A percentile compares a stretch with the other conserved stretches of the same genome.
Evolutionary conservation across 2,329 filamentous ascomycete species (phyloP).

Genomic region (Calonectria crousiana): DNA sequence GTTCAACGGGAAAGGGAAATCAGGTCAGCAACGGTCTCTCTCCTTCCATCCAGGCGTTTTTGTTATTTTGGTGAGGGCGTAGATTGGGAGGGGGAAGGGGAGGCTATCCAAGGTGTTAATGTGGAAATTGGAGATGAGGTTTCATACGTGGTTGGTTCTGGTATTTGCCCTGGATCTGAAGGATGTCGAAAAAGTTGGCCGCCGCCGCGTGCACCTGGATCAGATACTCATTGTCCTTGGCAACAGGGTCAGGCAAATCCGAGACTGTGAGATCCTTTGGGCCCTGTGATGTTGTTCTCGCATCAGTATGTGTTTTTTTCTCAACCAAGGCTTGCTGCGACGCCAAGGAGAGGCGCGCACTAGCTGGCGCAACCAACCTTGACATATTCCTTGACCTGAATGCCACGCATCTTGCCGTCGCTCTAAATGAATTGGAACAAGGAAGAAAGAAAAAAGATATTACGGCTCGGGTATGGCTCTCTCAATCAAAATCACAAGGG

Average conservation of each 20-base stretch:
- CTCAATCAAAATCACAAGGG: neutral
- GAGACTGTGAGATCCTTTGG: constrained; percentile 83
- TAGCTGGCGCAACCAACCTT: constrained; percentile 62
- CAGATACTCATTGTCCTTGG: constrained; percentile 81
- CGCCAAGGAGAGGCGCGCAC: neutral
- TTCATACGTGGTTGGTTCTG: constrained; percentile 81
- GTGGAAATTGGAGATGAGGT: neutral
- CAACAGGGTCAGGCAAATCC: constrained; percentile 79
- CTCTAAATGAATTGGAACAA: neutral
- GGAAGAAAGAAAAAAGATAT: neutral
- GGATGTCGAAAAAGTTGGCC: constrained; percentile 97
- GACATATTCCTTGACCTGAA: constrained; percentile 80
- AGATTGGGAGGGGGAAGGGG: too few relatives aligned
- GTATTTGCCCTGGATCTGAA: constrained; percentile 96
- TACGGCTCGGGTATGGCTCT: neutral
- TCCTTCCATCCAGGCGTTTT: neutral
- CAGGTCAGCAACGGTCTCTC: neutral
- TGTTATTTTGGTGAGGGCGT: too few relatives aligned
- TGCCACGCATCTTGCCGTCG: constrained; percentile 74
- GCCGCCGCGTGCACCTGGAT: constrained; percentile 89
- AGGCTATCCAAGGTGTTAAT: too few relatives aligned
- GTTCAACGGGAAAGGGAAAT: neutral
- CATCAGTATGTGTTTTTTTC: neutral
- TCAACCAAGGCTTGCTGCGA: neutral
- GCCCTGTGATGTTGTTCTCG: constrained; percentile 63